Conservation (phyloP, 2,329 filamentous ascomycete genomes). For the Myriosclerotinia duriaeana region DNA sequence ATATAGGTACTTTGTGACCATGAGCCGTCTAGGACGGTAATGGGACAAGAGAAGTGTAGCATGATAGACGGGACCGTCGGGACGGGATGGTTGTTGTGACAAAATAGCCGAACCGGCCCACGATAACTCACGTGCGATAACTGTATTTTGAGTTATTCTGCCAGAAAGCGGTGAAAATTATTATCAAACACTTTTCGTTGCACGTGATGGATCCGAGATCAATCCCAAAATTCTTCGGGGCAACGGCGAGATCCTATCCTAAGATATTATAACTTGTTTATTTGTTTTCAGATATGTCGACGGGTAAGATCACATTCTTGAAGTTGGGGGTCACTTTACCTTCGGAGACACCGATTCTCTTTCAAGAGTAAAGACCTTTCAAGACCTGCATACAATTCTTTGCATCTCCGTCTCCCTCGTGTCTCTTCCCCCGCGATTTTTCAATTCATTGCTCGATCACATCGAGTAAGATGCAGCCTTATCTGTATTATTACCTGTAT, state of each 20-base stretch:
- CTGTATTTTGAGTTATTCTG: too few species aligned
- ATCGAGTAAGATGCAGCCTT: constrained; percentile 25
- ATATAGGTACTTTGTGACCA: too few species aligned
- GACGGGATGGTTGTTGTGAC: background rate
- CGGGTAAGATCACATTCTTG: too few species aligned
- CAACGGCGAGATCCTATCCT: too few species aligned
- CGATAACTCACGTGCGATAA: too few species aligned
- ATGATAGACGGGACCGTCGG: background rate
- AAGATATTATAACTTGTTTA: too few species aligned
- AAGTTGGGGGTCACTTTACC: background rate
- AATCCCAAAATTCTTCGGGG: too few species aligned
- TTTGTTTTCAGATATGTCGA: too few species aligned
- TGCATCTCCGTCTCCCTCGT: background rate
- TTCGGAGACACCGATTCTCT: background rate
- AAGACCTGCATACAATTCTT: background rate
- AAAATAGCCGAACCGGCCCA: too few species aligned
- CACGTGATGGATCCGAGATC: too few species aligned
- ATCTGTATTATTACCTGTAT: constrained; percentile 4
- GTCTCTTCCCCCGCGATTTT: constrained; percentile 5
- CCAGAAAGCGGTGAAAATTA: too few species aligned
- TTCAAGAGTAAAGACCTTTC: background rate
- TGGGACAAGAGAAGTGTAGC: background rate
- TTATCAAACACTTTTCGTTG: too few species aligned
- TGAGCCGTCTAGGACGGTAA: background rate
- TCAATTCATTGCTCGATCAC: constrained; percentile 25